Percentiles rank a stretch among this genome's conserved stretches.
These are phyloP conservation scores for Ophiostoma australiae DNA, from an alignment of 2,329 filamentous ascomycete species.

Conservation along the genomic window DNA sequence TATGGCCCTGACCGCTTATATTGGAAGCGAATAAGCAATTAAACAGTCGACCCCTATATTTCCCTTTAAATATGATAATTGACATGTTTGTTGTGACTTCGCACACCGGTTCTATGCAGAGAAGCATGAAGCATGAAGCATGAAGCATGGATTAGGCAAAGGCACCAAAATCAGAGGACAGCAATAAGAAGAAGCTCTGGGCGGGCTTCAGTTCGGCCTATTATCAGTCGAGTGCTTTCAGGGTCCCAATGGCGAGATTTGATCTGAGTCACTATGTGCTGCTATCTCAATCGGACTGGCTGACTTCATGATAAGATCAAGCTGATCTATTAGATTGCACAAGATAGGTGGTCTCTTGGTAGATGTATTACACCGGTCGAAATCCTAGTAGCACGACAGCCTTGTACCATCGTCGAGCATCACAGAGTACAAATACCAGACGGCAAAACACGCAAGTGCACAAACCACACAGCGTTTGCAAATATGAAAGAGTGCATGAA, in stretches of 20 bases:
- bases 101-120: constrained; percentile 3
- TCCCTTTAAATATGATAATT: constrained; percentile 3
- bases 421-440: background rate
- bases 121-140: background rate
- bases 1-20: background rate
- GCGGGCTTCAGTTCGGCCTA: background rate
- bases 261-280: background rate
- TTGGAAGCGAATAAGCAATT: background rate
- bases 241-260: background rate
- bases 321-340: background rate
- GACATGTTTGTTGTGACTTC: background rate
- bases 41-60: background rate
- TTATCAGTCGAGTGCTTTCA: background rate
- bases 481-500: background rate
- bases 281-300: background rate
- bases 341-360: background rate
- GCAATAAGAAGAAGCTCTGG: too few relatives aligned
- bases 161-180: background rate
- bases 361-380: background rate
- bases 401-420: background rate
- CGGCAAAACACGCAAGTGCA: background rate
- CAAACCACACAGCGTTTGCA: background rate
- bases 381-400: background rate
- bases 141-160: background rate
- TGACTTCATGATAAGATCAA: background rate